These are phyloP conservation scores for Kodamaea derodonti DNA, from an alignment of 1,139 yeast species.

Conservation along the genomic window DNA sequence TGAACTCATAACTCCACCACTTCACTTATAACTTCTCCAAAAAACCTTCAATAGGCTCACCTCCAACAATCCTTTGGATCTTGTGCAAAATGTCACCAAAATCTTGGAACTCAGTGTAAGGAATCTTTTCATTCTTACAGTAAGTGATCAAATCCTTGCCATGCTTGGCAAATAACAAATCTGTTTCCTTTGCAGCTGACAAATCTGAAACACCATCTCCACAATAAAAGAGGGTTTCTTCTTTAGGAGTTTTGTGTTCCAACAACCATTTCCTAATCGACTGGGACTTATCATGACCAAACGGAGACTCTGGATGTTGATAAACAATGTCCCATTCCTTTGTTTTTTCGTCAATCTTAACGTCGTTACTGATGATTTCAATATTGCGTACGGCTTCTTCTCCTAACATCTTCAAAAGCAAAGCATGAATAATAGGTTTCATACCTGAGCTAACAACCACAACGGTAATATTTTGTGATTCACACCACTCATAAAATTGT, in stretches of 20 bases:
- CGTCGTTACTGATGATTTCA: constrained; percentile 81
- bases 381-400: constrained; percentile 67
- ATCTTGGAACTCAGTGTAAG: constrained; percentile 76
- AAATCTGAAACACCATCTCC: constrained; percentile 98
- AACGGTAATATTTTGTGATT: constrained; percentile 64
- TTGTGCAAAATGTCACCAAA: constrained; percentile 68
- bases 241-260: constrained; percentile 28
- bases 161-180: constrained; percentile 85
- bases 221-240: constrained; percentile 63
- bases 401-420: constrained; percentile 72
- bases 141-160: constrained; percentile 87
- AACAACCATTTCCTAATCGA: constrained; percentile 67
- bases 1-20: constrained; percentile 1
- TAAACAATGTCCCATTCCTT: constrained; percentile 77
- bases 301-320: constrained; percentile 73
- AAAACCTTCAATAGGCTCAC: constrained; percentile 24
- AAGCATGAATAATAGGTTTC: constrained; percentile 82
- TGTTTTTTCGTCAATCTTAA: constrained; percentile 47
- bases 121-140: constrained; percentile 76
- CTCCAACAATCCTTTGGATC: constrained; percentile 23
- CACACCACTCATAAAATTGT: constrained; percentile 77
- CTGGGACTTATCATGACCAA: constrained; percentile 92
- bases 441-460: constrained; percentile 86
- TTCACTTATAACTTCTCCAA: constrained; percentile 22
- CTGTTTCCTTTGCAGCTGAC: constrained; percentile 93